A percentile compares a stretch with the other conserved stretches of the same genome.
Conservation (phyloP, 1,284 basidiomycete genomes). For the Amylostereum areolatum region DNA sequence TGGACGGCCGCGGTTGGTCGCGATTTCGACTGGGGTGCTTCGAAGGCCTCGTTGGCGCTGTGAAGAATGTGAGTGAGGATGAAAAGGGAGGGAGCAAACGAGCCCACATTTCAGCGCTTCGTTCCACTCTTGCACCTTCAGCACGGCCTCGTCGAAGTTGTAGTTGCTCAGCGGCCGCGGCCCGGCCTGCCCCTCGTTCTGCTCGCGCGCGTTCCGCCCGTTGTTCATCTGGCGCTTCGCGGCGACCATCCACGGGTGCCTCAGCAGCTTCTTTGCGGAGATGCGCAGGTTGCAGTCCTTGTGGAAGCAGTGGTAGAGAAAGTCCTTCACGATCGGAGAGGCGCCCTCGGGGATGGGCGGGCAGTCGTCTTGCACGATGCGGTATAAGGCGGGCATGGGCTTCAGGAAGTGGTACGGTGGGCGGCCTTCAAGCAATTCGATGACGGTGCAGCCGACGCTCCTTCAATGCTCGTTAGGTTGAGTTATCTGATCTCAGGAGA, state of each 20-base stretch:
- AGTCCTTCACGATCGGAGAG: slow-evolving; percentile 92
- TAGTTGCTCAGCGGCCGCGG: slow-evolving; percentile 64
- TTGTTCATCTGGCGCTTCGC: slow-evolving; percentile 68
- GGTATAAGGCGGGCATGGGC: slow-evolving; percentile 97
- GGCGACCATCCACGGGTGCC: slow-evolving; percentile 94
- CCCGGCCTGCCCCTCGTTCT: slow-evolving; percentile 31
- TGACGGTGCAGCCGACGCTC: slow-evolving; percentile 95
- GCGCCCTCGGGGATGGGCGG: slow-evolving; percentile 95
- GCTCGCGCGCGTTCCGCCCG: slow-evolving; percentile 31
- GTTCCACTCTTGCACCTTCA: slow-evolving; percentile 98
- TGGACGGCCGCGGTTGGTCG: slow-evolving; percentile 26
- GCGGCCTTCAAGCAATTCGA: slow-evolving; percentile 92
- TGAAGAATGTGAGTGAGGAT: slow-evolving; percentile 3
- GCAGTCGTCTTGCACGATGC: slow-evolving; percentile 96
- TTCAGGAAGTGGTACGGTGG: slow-evolving; percentile 95
- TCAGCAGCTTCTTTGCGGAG: slow-evolving; percentile 87
- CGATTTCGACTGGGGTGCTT: slow-evolving; percentile 48
- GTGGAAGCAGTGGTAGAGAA: slow-evolving; percentile 96
- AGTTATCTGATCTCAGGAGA: not conserved
- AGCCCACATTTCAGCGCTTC: slow-evolving; percentile 85
- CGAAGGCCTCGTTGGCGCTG: slow-evolving; percentile 41
- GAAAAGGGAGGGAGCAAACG: not conserved
- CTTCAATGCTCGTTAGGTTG: slow-evolving; percentile 26
- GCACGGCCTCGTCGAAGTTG: slow-evolving; percentile 90
- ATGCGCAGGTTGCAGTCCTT: slow-evolving; percentile 94